A percentile compares a stretch with the other conserved stretches of the same genome.
Evolutionary conservation across 495 filamentous ascomycete genomes (phyloP).

Genomic region (Penicillium cataractarum): DNA sequence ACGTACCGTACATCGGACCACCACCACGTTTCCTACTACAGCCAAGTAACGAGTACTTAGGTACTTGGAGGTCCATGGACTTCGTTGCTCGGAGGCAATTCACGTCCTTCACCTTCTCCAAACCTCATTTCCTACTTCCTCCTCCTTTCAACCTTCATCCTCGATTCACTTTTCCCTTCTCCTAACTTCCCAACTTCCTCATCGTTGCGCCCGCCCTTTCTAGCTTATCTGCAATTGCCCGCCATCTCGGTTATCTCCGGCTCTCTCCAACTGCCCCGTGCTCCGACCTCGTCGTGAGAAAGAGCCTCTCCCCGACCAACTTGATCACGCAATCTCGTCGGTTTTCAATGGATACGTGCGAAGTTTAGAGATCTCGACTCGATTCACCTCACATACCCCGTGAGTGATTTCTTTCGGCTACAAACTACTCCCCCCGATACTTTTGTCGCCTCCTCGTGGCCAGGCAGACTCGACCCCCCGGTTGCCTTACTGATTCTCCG

Average conservation of each 20-base stretch:
- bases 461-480: conserved; percentile 4
- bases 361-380: conserved; percentile 12
- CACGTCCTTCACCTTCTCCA: conserved; percentile 14
- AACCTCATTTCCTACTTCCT: conserved; percentile 7
- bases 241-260: conserved; percentile 46
- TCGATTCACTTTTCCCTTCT: conserved; percentile 12
- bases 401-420: neutral
- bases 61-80: conserved; percentile 6
- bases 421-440: neutral
- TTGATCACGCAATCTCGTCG: neutral
- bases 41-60: conserved; percentile 14
- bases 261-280: conserved; percentile 30
- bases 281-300: conserved; percentile 8
- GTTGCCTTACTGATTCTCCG: conserved; percentile 28
- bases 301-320: neutral
- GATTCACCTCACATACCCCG: conserved; percentile 2
- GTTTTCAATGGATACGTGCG: conserved; percentile 15
- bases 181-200: conserved; percentile 7
- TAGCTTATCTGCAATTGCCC: conserved; percentile 38
- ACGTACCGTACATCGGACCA: neutral
- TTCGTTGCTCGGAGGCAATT: conserved; percentile 23
- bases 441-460: neutral
- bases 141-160: conserved; percentile 9
- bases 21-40: conserved; percentile 6
- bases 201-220: conserved; percentile 4